Base-by-base conservation (phyloP, 1,284 basidiomycete genomes). In the Cystobasidium pallidum region DNA sequence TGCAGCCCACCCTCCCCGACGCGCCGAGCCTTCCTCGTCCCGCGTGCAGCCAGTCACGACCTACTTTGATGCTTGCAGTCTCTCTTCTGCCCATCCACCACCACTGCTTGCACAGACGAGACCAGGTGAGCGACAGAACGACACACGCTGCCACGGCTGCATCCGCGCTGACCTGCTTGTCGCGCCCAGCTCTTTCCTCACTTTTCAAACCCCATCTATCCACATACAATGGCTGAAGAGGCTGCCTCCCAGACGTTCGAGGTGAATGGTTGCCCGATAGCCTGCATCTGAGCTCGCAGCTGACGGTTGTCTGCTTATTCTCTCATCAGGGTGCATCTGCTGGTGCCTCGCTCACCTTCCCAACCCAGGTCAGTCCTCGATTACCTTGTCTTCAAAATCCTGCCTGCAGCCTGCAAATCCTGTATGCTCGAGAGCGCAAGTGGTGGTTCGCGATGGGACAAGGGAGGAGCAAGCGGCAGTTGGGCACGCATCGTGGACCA, bases 271-370 rank as follows among this genome's bases (percentile, higher is more conserved):
- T n/a, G n/a, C n/a, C n/a, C n/a, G n/a, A n/a, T n/a, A n/a, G n/a
- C n/a, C n/a, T n/a, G n/a, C n/a, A n/a, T n/a, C n/a, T n/a, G n/a
- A n/a, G n/a, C n/a, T n/a, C n/a, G n/a, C n/a, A n/a, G n/a, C n/a
- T n/a, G n/a, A n/a, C n/a, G n/a, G n/a, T 52, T 1, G 17, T 43
- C 24, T 28, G 13, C n/a, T 41, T 26, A n/a, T 34, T 24, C n/a
- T 55, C 32, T 39, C 19, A 34, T 13, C 41, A 70, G 67, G 58
- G 67, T 34, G 87, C 86, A 79, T 85, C 81, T 80, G 88, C 92
- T 79, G 91, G 91, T 78, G 92, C 92, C 81, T 94, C 93, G 78
- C 80, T 84, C 82, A 95, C 93, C 82, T 94, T 83, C 86, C 91
- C 77, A 58, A 74, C 77, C 71, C 72, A 77, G 67, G 39, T 65